Evolutionary conservation across 352 stramenopile genomes (phyloP).

Genomic region (Phytopythium aichiense): DNA sequence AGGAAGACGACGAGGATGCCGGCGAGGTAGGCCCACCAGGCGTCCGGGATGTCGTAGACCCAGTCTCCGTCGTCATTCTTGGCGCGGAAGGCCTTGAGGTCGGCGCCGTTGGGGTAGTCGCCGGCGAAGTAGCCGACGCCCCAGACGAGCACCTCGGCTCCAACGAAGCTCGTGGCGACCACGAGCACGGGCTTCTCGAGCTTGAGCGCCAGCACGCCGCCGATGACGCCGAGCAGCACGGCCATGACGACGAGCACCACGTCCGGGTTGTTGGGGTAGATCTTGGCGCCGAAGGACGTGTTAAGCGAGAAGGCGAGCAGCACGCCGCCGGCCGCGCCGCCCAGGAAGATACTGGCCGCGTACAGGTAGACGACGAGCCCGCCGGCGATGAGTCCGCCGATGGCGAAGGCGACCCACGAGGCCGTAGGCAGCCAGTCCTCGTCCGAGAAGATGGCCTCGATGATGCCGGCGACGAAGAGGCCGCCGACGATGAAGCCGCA

Average conservation of each 20-base stretch:
- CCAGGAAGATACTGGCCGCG: constrained; percentile 43
- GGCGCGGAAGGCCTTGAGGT: constrained; percentile 44
- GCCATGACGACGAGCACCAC: constrained; percentile 40
- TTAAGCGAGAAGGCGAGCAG: constrained; percentile 52
- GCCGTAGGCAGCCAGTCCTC: constrained; percentile 47
- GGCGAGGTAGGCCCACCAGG: constrained; percentile 75
- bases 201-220: constrained; percentile 44
- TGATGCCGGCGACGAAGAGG: constrained; percentile 49
- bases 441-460: constrained; percentile 44
- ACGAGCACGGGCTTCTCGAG: constrained; percentile 55
- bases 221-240: constrained; percentile 30
- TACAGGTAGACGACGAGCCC: constrained; percentile 46
- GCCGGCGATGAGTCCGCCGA: constrained; percentile 35
- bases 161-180: constrained; percentile 53
- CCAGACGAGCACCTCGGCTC: constrained; percentile 45
- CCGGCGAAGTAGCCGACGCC: constrained; percentile 67
- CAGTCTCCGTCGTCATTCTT: constrained; percentile 34
- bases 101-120: constrained; percentile 54
- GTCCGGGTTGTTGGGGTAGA: constrained; percentile 45
- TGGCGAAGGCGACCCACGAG: constrained; percentile 51
- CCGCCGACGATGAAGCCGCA: constrained; percentile 71
- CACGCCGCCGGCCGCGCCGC: constrained; percentile 37
- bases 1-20: constrained; percentile 51
- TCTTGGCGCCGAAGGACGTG: constrained; percentile 38
- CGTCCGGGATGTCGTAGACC: constrained; percentile 57